phyloP scores from a whole-genome alignment of 805 yeast species.

The Candida maesae region DNA sequence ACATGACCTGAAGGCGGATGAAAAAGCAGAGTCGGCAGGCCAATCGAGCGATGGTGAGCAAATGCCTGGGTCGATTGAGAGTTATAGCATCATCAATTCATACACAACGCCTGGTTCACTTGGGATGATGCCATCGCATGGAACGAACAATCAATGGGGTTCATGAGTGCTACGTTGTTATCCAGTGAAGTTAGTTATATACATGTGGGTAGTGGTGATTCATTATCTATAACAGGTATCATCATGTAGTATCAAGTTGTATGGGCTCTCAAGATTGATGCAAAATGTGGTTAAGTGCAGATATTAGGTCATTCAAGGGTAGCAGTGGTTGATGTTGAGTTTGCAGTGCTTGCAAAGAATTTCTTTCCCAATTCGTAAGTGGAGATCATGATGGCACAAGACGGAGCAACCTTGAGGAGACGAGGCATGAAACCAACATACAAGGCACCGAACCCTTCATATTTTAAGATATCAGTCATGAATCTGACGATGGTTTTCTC shows the following conservation, averaged over 20 bases:
- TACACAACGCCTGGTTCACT: constrained; percentile 23
- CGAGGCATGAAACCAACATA: constrained; percentile 87
- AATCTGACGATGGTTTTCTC: constrained; percentile 63
- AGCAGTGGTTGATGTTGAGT: neutral
- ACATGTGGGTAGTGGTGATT: too few relatives aligned
- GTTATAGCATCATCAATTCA: constrained; percentile 17
- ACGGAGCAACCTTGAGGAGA: constrained; percentile 87
- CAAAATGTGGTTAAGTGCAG: too few relatives aligned
- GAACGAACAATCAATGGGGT: constrained; percentile 5
- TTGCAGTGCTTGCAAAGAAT: constrained; percentile 34
- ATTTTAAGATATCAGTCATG: constrained; percentile 55
- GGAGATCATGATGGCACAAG: constrained; percentile 98
- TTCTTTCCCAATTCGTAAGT: constrained; percentile 87
- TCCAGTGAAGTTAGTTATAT: too few relatives aligned
- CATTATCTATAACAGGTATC: too few relatives aligned
- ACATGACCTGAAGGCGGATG: neutral
- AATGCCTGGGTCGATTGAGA: constrained; percentile 3
- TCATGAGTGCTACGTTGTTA: neutral
- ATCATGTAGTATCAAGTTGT: too few relatives aligned
- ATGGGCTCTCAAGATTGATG: too few relatives aligned
- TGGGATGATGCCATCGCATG: constrained; percentile 6
- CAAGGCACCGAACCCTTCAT: constrained; percentile 81
- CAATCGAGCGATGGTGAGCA: constrained; percentile 5
- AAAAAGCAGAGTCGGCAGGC: neutral
- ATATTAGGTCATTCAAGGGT: neutral